These are phyloP conservation scores for Cladophialophora carrionii DNA, from an alignment of 2,329 filamentous ascomycete species.

Conservation along the genomic window DNA sequence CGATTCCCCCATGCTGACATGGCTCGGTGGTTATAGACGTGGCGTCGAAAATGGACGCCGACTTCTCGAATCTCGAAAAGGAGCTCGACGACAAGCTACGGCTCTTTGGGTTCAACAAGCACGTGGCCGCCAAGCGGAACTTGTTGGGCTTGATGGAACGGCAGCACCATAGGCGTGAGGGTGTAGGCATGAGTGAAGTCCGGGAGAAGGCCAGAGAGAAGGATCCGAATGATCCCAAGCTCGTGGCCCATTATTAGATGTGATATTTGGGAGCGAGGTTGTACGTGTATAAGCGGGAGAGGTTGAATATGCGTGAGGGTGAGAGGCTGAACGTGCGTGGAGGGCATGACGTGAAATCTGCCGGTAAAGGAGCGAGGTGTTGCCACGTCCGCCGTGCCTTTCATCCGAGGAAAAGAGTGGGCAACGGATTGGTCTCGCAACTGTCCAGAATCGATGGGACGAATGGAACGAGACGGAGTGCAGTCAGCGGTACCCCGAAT, in stretches of 20 bases:
- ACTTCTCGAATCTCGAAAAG: conserved; percentile 46
- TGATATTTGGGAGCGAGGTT: background rate
- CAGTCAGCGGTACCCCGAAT: background rate
- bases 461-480: background rate
- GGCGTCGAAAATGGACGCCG: conserved; percentile 47
- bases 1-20: conserved; percentile 18
- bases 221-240: conserved; percentile 10
- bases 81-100: conserved; percentile 47
- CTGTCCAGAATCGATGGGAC: background rate
- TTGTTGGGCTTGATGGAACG: conserved; percentile 45
- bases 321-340: too few species aligned
- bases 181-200: conserved; percentile 44
- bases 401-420: background rate
- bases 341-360: too few species aligned
- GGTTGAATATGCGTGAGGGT: background rate
- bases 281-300: background rate
- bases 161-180: conserved; percentile 45
- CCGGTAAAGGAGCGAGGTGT: too few species aligned
- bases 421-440: background rate
- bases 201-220: conserved; percentile 37
- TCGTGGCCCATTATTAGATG: background rate
- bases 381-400: too few species aligned
- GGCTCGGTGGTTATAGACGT: conserved; percentile 43
- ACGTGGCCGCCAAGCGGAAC: conserved; percentile 40
- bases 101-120: conserved; percentile 48